A percentile compares a stretch with the other conserved stretches of the same genome.
phyloP scores from a whole-genome alignment of 352 stramenopile genomes.

The Globisporangium nodosum region DNA sequence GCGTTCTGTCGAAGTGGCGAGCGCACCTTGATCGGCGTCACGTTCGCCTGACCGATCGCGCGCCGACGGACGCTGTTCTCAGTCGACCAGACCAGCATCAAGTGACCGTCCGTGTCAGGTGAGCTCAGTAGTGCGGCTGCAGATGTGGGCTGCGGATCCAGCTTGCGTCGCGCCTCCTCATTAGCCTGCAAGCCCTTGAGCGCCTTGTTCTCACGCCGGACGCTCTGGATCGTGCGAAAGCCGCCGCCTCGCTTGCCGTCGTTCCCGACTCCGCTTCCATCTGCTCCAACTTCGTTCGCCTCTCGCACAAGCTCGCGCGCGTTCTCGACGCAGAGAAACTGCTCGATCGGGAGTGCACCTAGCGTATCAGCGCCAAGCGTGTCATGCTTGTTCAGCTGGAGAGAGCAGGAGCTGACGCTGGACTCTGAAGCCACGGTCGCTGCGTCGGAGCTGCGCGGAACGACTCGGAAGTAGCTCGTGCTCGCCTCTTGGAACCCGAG shows the following conservation, averaged over 20 bases:
- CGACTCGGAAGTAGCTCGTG: conserved; percentile 75
- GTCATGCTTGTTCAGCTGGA: conserved; percentile 17
- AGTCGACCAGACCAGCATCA: conserved; percentile 67
- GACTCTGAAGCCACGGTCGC: neutral
- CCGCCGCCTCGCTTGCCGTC: conserved; percentile 41
- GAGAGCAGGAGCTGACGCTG: conserved; percentile 12
- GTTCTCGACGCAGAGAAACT: conserved; percentile 77
- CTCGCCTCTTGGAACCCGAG: conserved; percentile 69
- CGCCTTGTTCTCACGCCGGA: conserved; percentile 81
- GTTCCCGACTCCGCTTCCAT: conserved; percentile 19
- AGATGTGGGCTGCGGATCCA: conserved; percentile 49
- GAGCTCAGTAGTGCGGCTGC: conserved; percentile 46
- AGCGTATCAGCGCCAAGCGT: conserved; percentile 11
- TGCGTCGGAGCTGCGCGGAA: conserved; percentile 14
- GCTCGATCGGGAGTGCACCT: conserved; percentile 37
- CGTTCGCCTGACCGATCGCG: conserved; percentile 55
- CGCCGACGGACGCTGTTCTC: conserved; percentile 17
- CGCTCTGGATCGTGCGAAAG: conserved; percentile 83
- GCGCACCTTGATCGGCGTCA: conserved; percentile 57
- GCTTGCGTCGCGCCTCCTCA: neutral
- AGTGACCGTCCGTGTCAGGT: conserved; percentile 50
- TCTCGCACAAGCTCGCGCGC: conserved; percentile 38
- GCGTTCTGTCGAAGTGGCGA: conserved; percentile 32
- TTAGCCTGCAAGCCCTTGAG: conserved; percentile 24
- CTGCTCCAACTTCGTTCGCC: conserved; percentile 7